Evolutionary conservation across 2,329 filamentous ascomycete genomes (phyloP).

Genomic region (Colletotrichum sp.): DNA sequence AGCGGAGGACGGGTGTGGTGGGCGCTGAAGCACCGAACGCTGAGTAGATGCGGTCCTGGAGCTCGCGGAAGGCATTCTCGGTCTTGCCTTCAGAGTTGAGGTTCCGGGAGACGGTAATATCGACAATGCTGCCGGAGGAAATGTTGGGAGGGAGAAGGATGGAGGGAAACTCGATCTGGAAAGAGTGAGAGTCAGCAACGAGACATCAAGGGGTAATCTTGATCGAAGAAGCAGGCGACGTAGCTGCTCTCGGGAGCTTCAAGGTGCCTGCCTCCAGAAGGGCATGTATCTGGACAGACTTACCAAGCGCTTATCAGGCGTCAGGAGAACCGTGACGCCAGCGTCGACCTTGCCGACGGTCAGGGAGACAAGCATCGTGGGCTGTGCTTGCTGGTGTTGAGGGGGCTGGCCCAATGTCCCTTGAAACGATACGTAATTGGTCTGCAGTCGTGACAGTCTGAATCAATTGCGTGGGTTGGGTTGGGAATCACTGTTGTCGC

Average conservation of each 20-base stretch:
- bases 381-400: not conserved
- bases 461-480: not conserved
- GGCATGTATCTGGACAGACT: slow-evolving; percentile 34
- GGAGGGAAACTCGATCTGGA: slow-evolving; percentile 96
- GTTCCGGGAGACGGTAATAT: slow-evolving; percentile 95
- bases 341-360: slow-evolving; percentile 99
- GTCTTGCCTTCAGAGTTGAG: slow-evolving; percentile 76
- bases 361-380: slow-evolving; percentile 89
- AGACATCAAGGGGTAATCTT: not conserved
- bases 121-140: slow-evolving; percentile 94
- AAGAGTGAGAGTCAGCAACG: slow-evolving; percentile 23
- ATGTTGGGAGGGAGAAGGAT: slow-evolving; percentile 96
- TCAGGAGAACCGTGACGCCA: slow-evolving; percentile 94
- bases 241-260: not conserved
- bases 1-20: slow-evolving; percentile 78
- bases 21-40: slow-evolving; percentile 86
- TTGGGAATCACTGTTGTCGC: not conserved
- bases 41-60: slow-evolving; percentile 88
- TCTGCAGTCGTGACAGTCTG: not conserved
- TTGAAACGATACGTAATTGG: not conserved
- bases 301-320: slow-evolving; percentile 95
- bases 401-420: not conserved
- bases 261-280: not conserved
- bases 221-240: slow-evolving; percentile 10
- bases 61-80: slow-evolving; percentile 75